Conservation (phyloP, 164 flowering plant species). For the Aristolochia californica region DNA sequence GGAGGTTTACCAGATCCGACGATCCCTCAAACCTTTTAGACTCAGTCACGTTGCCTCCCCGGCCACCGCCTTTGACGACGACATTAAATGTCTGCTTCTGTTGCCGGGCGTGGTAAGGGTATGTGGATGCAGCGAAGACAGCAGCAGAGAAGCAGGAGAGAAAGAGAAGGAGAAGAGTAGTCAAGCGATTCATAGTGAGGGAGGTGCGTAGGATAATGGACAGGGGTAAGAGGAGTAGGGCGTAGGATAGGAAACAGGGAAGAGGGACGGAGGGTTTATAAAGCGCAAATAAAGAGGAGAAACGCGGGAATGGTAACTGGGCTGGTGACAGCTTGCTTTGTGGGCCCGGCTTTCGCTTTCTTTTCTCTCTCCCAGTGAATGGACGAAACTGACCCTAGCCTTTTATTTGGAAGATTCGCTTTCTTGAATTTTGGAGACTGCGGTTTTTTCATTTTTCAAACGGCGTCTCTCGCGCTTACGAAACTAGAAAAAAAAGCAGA, state of each 20-base stretch:
- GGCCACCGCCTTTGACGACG: constrained; percentile 31
- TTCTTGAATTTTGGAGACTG: no score
- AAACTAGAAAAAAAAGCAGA: no score
- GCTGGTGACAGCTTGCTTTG: constrained; percentile 59
- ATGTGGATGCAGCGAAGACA: neutral
- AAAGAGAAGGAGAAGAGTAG: constrained; percentile 9
- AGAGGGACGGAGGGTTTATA: constrained; percentile 9
- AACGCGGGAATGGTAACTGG: constrained; percentile 26
- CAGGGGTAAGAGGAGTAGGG: neutral
- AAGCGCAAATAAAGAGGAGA: constrained; percentile 3
- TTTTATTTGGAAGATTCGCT: no score
- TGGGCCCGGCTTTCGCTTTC: constrained; percentile 13
- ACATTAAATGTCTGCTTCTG: constrained; percentile 11
- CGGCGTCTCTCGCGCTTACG: no score
- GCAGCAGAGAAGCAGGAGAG: constrained; percentile 6
- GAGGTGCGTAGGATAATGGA: no score
- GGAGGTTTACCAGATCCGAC: constrained; percentile 62
- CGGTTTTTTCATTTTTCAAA: no score
- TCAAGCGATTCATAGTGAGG: neutral
- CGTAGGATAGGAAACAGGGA: neutral
- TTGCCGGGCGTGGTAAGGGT: constrained; percentile 12
- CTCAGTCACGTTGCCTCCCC: constrained; percentile 26
- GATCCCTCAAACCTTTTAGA: constrained; percentile 78
- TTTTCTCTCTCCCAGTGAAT: no score
- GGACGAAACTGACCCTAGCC: no score